A percentile compares a stretch with the other conserved stretches of the same genome.
Conservation (phyloP, 2,329 filamentous ascomycete species). For the Myriosclerotinia duriaeana region DNA sequence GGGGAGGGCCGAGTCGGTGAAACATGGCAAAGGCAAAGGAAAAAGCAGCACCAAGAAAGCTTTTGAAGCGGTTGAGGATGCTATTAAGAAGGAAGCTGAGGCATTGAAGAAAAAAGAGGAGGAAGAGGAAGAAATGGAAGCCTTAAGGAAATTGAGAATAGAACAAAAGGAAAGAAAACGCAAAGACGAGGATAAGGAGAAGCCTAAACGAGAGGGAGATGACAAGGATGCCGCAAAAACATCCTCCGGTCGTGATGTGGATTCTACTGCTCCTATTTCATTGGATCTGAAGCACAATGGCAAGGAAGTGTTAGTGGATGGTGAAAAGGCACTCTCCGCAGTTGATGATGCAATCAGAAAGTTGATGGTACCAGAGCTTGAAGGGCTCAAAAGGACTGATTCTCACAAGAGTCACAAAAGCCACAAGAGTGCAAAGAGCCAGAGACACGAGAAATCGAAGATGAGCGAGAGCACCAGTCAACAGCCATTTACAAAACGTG, state of each 20-base stretch:
- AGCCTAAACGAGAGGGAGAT: conserved; percentile 13
- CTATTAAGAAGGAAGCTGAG: conserved; percentile 23
- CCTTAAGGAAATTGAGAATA: conserved; percentile 20
- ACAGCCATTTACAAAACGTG: conserved; percentile 3
- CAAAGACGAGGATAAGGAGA: conserved; percentile 24
- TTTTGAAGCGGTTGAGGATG: conserved; percentile 24
- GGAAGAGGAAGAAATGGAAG: conserved; percentile 21
- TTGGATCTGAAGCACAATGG: conserved; percentile 6
- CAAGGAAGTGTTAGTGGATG: conserved; percentile 5
- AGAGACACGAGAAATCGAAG: conserved; percentile 13
- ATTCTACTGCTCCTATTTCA: background rate
- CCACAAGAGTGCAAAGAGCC: background rate
- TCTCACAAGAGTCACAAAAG: conserved; percentile 20
- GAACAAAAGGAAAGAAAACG: conserved; percentile 21
- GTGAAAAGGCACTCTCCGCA: conserved; percentile 19
- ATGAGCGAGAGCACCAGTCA: conserved; percentile 16
- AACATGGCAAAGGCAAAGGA: conserved; percentile 14
- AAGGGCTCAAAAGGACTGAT: conserved; percentile 17
- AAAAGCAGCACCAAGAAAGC: conserved; percentile 24
- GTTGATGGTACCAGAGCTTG: conserved; percentile 14
- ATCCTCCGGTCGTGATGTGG: conserved; percentile 8
- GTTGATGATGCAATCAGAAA: conserved; percentile 22
- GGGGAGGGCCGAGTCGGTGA: conserved; percentile 14
- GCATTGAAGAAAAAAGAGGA: conserved; percentile 23
- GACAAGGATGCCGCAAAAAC: conserved; percentile 20